Conservation (phyloP, 331 rosid species). For the Spiraea crenata region DNA sequence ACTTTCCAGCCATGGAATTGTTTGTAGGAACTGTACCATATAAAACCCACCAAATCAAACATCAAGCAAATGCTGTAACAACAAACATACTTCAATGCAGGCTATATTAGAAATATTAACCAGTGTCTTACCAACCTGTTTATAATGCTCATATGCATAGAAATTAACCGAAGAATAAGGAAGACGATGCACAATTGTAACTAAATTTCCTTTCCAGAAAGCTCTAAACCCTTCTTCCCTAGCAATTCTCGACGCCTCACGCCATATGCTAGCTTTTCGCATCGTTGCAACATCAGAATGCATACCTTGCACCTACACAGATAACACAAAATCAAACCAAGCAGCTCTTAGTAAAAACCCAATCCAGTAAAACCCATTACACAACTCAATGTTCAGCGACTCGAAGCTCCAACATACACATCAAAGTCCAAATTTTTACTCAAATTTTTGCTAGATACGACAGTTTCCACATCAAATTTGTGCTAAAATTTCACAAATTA, state of each 20-base stretch:
- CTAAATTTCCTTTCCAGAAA: slow-evolving; percentile 97
- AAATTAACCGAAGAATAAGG: slow-evolving; percentile 95
- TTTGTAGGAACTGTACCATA: slow-evolving; percentile 52
- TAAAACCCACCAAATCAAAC: slow-evolving; percentile 7
- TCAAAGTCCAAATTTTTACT: slow-evolving; percentile 6
- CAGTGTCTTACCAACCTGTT: slow-evolving; percentile 45
- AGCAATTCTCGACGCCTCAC: slow-evolving; percentile 85
- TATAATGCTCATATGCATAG: slow-evolving; percentile 88
- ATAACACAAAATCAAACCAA: background rate
- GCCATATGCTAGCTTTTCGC: slow-evolving; percentile 80
- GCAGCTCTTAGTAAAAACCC: background rate
- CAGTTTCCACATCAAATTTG: background rate
- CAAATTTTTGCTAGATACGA: background rate
- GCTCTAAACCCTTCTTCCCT: slow-evolving; percentile 92
- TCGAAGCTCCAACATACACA: background rate
- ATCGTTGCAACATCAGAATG: slow-evolving; percentile 77
- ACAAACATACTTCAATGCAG: background rate
- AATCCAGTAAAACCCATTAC: background rate
- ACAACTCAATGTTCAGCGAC: background rate
- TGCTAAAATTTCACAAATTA: background rate
- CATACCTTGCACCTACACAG: slow-evolving; percentile 87
- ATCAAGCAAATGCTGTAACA: background rate
- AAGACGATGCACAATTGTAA: slow-evolving; percentile 91
- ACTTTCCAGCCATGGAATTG: slow-evolving; percentile 51
- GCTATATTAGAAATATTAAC: background rate